Percentiles rank a stretch among this genome's conserved stretches.
Evolutionary conservation across 352 stramenopile genomes (phyloP).

Genomic region (Pythium aristosporum): DNA sequence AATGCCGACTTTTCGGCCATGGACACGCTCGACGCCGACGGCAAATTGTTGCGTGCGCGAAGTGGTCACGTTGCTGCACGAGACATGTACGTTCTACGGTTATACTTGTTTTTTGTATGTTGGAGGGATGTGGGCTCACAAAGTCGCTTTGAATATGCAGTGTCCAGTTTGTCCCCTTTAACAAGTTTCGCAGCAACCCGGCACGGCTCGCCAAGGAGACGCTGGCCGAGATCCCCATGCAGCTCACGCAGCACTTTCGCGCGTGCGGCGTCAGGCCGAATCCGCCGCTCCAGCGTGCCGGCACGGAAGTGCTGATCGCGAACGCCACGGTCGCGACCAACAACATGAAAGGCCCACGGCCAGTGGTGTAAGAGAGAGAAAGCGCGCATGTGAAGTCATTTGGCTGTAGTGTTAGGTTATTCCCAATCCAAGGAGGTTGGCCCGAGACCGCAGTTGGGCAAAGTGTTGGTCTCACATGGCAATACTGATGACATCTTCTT

Average conservation of each 20-base stretch:
- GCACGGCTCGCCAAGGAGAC: slow-evolving; percentile 66
- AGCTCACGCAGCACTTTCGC: slow-evolving; percentile 62
- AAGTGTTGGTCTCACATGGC: not conserved
- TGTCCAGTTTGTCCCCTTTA: slow-evolving; percentile 79
- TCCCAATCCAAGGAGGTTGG: no score
- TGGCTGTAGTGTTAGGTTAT: not conserved
- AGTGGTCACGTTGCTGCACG: slow-evolving; percentile 36
- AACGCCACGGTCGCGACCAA: slow-evolving; percentile 19
- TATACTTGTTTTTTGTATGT: not conserved
- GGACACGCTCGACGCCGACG: slow-evolving; percentile 58
- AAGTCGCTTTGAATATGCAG: slow-evolving; percentile 25
- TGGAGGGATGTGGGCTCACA: slow-evolving; percentile 1
- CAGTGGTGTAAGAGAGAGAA: slow-evolving; percentile 3
- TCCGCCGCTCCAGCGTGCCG: slow-evolving; percentile 42
- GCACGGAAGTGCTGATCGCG: slow-evolving; percentile 23
- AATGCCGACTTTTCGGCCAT: slow-evolving; percentile 73
- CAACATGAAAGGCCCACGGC: not conserved
- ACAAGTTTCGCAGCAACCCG: slow-evolving; percentile 64
- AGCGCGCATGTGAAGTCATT: not conserved
- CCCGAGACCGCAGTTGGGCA: no score
- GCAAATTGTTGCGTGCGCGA: slow-evolving; percentile 51
- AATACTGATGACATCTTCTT: not conserved
- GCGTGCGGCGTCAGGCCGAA: slow-evolving; percentile 57
- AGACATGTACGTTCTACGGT: slow-evolving; percentile 56
- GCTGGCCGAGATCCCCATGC: slow-evolving; percentile 62